Evolutionary conservation across 2,329 filamentous ascomycete species (phyloP), one percentile per base, ranked within the genome.

Genomic region (Penicillium freii): DNA sequence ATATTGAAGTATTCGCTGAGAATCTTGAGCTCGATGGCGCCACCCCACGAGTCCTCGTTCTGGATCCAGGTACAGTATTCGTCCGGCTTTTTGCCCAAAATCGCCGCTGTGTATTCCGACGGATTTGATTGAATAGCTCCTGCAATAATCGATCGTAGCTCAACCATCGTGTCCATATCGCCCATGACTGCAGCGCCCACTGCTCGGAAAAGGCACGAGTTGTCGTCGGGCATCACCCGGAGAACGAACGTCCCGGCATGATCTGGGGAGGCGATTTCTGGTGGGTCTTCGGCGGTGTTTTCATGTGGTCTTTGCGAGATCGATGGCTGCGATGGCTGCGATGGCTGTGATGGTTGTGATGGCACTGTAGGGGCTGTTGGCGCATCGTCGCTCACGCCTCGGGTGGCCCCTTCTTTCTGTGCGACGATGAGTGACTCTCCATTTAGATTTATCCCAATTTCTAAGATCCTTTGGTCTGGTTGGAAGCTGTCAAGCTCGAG

Each of bases 211-310:
- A 97, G 86, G 76, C 93, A 97, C 57, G 87, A 91, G 75, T 97
- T 97, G 74, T 97, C 93, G 70, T 97, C 93, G 5, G 92, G 91
- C 93, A 97, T 97, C 50, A 97, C 90, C 15, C 93, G 88, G 19
- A 97, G 83, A 9, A 95, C 89, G 19, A 84, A 73, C 1, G 80
- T 83, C 46, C 83, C 84, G 33, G 77, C 77, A 48, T 84, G 81
- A 29, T 81, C 77, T 7, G 84, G 80, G 0, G 87, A 78, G 0
- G 81, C 76, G 1, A 88, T 74, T 65, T 87, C 84, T 0, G 86
- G 86, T 1, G 85, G 84, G 61, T 89, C 85, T 45, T 80, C 78
- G 40, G 82, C 78, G 25, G 76, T 64, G 5, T 77, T 70, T 55
- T 67, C 58, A 21, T 74, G 73, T 31, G 72, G 60, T 56, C 78